Conservation (phyloP, 768 basidiomycete genomes). For the Mrakia blollopis region DNA sequence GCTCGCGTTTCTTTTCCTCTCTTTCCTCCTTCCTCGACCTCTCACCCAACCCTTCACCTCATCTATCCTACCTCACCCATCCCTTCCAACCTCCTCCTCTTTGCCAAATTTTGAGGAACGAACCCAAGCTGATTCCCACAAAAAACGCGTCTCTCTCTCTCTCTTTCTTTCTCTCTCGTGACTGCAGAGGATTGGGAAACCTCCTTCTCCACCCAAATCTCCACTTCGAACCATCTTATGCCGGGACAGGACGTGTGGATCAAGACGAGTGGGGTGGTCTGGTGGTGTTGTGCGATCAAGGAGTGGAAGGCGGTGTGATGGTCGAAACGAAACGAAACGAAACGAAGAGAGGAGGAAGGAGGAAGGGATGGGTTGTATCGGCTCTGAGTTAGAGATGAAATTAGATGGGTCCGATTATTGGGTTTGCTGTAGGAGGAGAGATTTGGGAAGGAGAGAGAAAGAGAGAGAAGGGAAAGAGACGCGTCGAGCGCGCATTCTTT, state of each 20-base stretch:
- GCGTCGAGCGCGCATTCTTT: too few species aligned
- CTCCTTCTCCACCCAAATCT: conserved; percentile 76
- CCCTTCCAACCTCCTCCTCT: not conserved
- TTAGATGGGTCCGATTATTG: too few species aligned
- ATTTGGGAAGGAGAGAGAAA: too few species aligned
- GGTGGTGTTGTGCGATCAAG: conserved; percentile 56
- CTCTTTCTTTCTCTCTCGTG: not conserved
- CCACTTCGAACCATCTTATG: conserved; percentile 88
- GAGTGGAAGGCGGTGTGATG: not conserved
- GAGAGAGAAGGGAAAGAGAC: too few species aligned
- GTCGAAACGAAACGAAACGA: too few species aligned
- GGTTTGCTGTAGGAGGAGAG: too few species aligned
- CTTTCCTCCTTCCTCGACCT: conserved; percentile 12
- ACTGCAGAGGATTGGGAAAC: conserved; percentile 58
- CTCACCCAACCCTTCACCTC: not conserved
- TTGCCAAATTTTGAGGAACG: too few species aligned
- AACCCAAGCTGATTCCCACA: too few species aligned
- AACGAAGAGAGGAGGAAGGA: too few species aligned
- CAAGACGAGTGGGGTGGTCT: conserved; percentile 73
- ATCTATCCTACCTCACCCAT: not conserved
- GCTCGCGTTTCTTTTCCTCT: conserved; percentile 36
- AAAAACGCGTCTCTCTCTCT: not conserved
- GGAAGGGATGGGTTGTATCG: too few species aligned
- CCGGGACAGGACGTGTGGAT: conserved; percentile 64
- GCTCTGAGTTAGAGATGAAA: too few species aligned